Base-by-base conservation (phyloP, 495 filamentous ascomycete genomes). In the Echria macrotheca region DNA sequence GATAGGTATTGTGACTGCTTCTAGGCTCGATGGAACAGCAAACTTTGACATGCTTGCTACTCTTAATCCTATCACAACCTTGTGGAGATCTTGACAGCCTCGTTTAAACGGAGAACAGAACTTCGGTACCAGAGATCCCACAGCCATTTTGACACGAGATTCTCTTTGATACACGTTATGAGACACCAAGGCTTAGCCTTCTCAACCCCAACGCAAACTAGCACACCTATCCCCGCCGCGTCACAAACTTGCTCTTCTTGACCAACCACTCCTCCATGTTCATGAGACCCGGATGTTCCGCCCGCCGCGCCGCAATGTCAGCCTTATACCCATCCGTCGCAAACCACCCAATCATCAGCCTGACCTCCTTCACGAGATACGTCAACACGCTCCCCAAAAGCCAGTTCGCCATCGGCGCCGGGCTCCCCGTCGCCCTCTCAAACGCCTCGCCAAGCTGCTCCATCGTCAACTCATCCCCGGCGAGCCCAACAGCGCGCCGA, bases 301-400 rank as follows among this genome's bases (percentile, higher is more conserved):
- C 53, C 37, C 71, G 58, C 17, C 67, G 48, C 12, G 57, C 64
- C 50, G 56, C 50, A 28, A 75, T 58, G 42, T 78, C 66, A 5
- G 67, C 71, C 33, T 51, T 57, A 43, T 71, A 76, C 33, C 72
- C 72, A 25, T 70, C 66, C 9, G 52, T 65, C 7, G 65, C 66
- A 47, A 77, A 72, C 70, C 72, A 75, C 21, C 57, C 61, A 28
- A 77, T 66, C 71, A 74, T 75, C 7, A 59, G 5, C 5, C 64
- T 59, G 39, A 75, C 52, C 53, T 77, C 66, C 43, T 61, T 55
- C 5, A 64, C 62, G 44, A 69, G 44, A 29, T 56, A 58, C 36
- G 69, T 72, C 52, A 77, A 21, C 12, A 52, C 50, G 15, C 54
- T 70, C 0, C 71, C 70, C 5, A 73, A 53, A 15, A 68, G 54